phyloP scores from a whole-genome alignment of 257 asterid genomes.

The Lycium ferocissimum region DNA sequence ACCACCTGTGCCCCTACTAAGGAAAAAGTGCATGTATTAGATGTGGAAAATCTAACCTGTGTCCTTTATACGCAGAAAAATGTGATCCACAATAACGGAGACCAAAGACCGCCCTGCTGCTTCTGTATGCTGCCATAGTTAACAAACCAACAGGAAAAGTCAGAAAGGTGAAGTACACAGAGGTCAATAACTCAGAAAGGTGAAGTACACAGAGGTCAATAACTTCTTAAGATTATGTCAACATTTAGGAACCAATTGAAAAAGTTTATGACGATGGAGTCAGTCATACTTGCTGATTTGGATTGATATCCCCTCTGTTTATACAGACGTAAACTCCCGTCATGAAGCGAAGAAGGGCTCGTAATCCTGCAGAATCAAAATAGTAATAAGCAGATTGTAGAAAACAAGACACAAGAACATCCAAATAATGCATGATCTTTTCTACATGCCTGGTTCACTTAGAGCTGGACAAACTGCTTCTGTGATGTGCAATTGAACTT shows the following conservation, averaged over 20 bases:
- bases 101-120: slow-evolving; percentile 96
- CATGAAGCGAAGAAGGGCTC: slow-evolving; percentile 98
- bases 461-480: slow-evolving; percentile 97
- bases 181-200: slow-evolving; percentile 13
- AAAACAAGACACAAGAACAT: slow-evolving; percentile 23
- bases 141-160: neutral
- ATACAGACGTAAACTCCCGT: slow-evolving; percentile 89
- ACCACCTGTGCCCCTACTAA: neutral
- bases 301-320: slow-evolving; percentile 93
- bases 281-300: slow-evolving; percentile 69
- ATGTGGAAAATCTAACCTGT: slow-evolving; percentile 65
- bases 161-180: slow-evolving; percentile 24
- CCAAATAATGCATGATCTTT: slow-evolving; percentile 31
- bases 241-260: slow-evolving; percentile 6
- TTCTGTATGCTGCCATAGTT: slow-evolving; percentile 70
- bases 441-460: slow-evolving; percentile 95
- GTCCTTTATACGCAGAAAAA: slow-evolving; percentile 93
- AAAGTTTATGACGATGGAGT: slow-evolving; percentile 25
- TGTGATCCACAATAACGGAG: slow-evolving; percentile 86
- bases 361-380: slow-evolving; percentile 63
- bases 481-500: slow-evolving; percentile 83
- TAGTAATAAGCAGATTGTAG: slow-evolving; percentile 29
- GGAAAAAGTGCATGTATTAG: slow-evolving; percentile 30
- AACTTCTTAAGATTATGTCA: neutral
- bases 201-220: neutral